These are phyloP conservation scores for Omphalotus guepiniiformis DNA, from an alignment of 768 basidiomycete genomes.

Conservation along the genomic window DNA sequence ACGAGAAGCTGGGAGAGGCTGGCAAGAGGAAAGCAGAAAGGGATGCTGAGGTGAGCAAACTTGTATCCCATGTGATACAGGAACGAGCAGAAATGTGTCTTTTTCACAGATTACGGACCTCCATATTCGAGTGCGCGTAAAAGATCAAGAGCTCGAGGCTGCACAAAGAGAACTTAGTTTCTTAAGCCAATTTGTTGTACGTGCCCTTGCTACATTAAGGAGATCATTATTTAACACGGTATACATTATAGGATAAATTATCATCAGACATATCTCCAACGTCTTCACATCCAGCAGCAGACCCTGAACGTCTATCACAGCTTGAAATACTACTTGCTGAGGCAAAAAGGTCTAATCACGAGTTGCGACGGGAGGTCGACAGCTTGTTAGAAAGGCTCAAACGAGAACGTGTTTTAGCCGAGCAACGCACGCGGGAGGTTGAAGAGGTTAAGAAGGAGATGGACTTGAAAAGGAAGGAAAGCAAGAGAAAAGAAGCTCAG, in stretches of 20 bases:
- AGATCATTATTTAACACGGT: too few relatives aligned
- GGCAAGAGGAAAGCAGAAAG: not conserved
- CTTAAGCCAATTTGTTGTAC: not conserved
- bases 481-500: not conserved
- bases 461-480: not conserved
- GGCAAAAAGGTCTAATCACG: not conserved
- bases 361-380: slow-evolving; percentile 2
- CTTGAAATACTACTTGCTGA: not conserved
- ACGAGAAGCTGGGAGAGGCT: not conserved
- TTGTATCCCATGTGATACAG: too few relatives aligned
- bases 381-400: not conserved
- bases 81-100: too few relatives aligned
- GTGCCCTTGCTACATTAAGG: too few relatives aligned
- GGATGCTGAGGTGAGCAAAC: too few relatives aligned
- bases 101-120: slow-evolving; percentile 2
- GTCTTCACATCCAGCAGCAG: too few relatives aligned
- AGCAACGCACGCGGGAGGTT: not conserved
- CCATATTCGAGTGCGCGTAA: slow-evolving; percentile 1
- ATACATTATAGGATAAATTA: too few relatives aligned
- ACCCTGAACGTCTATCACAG: not conserved
- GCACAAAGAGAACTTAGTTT: slow-evolving; percentile 2
- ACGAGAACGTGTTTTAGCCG: not conserved
- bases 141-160: not conserved
- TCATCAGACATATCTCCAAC: too few relatives aligned
- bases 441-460: not conserved